Conservation (phyloP, 805 yeast genomes). For the Wickerhamomyces alni region DNA sequence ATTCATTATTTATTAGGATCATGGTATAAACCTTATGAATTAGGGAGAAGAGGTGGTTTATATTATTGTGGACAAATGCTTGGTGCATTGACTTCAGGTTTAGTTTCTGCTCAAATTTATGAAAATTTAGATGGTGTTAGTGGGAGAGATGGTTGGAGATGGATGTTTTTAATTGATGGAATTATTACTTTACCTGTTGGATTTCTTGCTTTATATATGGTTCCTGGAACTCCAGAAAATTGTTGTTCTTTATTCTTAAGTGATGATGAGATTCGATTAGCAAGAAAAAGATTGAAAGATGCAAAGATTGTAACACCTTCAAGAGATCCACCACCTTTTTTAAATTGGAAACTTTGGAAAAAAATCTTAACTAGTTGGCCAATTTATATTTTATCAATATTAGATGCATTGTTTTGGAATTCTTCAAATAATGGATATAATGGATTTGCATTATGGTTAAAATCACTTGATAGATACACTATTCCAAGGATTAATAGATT, state of each 20-base stretch:
- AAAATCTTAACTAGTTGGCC: slow-evolving; percentile 49
- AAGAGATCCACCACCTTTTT: slow-evolving; percentile 25
- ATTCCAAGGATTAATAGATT: slow-evolving; percentile 34
- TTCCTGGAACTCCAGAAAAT: slow-evolving; percentile 64
- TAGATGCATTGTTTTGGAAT: slow-evolving; percentile 52
- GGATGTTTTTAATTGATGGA: slow-evolving; percentile 63
- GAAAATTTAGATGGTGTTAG: slow-evolving; percentile 33
- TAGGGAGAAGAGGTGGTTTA: slow-evolving; percentile 53
- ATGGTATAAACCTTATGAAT: slow-evolving; percentile 51
- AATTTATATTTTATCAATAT: slow-evolving; percentile 39
- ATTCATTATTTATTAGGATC: slow-evolving; percentile 53
- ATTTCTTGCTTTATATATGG: slow-evolving; percentile 43
- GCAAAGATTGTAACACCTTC: slow-evolving; percentile 33
- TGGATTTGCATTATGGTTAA: slow-evolving; percentile 43
- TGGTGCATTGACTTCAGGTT: slow-evolving; percentile 50
- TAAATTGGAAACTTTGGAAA: slow-evolving; percentile 45
- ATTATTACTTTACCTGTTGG: slow-evolving; percentile 55
- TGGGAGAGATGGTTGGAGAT: slow-evolving; percentile 55
- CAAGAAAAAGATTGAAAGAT: slow-evolving; percentile 37
- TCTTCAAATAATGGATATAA: slow-evolving; percentile 45
- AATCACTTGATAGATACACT: slow-evolving; percentile 31
- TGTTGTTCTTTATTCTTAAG: slow-evolving; percentile 47
- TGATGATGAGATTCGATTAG: slow-evolving; percentile 50
- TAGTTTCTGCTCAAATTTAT: slow-evolving; percentile 42
- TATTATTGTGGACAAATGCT: slow-evolving; percentile 47